Evolutionary conservation across 148 eudicot species (phyloP), one percentile per base, ranked within the genome.

Genomic region (Cornus kousa): DNA sequence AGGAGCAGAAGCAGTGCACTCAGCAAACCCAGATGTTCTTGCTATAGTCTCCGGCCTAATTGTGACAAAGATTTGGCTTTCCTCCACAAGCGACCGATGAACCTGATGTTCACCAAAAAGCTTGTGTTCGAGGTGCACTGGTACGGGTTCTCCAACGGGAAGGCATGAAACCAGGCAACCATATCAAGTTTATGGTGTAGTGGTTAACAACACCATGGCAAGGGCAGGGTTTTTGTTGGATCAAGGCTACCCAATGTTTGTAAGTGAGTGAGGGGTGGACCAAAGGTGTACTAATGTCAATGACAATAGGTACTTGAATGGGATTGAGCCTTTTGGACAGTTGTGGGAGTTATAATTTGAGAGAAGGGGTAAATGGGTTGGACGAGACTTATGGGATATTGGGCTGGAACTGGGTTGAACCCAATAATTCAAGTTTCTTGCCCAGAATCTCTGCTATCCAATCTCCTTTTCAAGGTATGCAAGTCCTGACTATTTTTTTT

Each of bases 291-390:
- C 65, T 0, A 88, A 85, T 89, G 92, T 76, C 3, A 87, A 92
- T 84, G 97, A 92, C 39, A 92, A 92, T 68, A 86, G 97, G 87
- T 96, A 83, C 81, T 86, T 96, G 71, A 87, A 83, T 70, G 92
- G 99, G 99, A 96, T 74, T 96, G 90, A 90, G 99, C 98, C 3
- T 75, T 86, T 13, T 94, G 99, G 99, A 89, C 93, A 48, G 83
- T 94, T 67, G 89, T 33, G 97, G 98, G 71, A 94, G 95, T 73
- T 96, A 96, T 67, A 92, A 96, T 69, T 72, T 84, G 12, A 91
- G 99, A 80, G 76, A 87, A 83, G 92, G 93, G 35, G 86, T 79
- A 4, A 68, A 85, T 70, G 98, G 92, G 1, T n/a, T 78, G 80
- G 83, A 87, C 20, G 99, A 96, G 81, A 67, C 39, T 39, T 96